Evolutionary conservation across 148 eudicot genomes (phyloP), one percentile per base, ranked within the genome.

Genomic region (Amaranthus palmeri): DNA sequence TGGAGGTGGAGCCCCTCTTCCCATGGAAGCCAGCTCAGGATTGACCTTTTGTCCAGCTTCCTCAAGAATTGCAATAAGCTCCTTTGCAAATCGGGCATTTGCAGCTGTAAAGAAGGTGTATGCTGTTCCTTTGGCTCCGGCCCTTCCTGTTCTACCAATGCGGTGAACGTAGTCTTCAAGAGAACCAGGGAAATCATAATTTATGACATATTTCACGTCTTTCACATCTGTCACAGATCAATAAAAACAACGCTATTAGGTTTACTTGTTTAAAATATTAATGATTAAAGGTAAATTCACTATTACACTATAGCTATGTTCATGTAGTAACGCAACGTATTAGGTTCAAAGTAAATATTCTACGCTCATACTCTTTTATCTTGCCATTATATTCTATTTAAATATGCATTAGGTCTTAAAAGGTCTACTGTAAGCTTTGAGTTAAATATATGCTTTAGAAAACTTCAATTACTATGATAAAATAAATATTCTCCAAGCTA

Each of bases 141-240:
- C 99, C 71, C 97, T 86, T 82, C 99, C 99, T 49, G 99, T 96
- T 79, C 97, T 82, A 54, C 99, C 99, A 52, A 96, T 96, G 12
- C 97, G 89, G 82, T 96, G 99, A 76, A 96, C 99, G 73, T 96
- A 96, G 75, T 96, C 99, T 84, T 96, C 99, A 50, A 96, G 84
- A 46, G 97, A 92, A 67, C 97, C 97, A 12, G 99, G 99, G 65
- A 96, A 96, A 78, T 96, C 97, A 59, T 96, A 96, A 76, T 92
- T 96, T 79, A 96, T 85, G 69, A 96, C 99, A 60, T 72, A 96
- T 70, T 83, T 96, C 66, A 96, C 99, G 79, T 92, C 99, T 85
- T 96, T 96, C 78, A 96, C 99, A 83, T 96, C 99, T 92, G 88
- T 65, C 54, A 47, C 66, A 54, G 58, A 78, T 4, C 40, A 44